phyloP scores from a whole-genome alignment of 352 stramenopile species.

The Phytopythium delawarense region DNA sequence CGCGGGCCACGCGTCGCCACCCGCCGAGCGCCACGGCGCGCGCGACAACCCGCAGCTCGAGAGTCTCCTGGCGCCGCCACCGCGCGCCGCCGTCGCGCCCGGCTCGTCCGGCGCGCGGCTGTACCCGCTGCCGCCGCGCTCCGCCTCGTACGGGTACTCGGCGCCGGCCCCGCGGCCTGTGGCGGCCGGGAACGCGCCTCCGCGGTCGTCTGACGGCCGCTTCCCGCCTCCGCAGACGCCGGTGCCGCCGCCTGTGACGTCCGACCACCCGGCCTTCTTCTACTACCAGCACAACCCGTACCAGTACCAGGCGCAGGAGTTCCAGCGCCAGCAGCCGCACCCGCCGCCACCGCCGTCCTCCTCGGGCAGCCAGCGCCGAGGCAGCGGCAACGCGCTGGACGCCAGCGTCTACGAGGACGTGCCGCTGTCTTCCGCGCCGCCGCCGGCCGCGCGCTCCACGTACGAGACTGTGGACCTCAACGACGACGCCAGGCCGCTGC shows the following conservation, averaged over 20 bases:
- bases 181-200: slow-evolving; percentile 7
- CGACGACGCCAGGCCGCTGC: slow-evolving; percentile 16
- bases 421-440: slow-evolving; percentile 18
- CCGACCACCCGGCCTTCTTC: slow-evolving; percentile 25
- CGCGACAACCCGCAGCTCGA: slow-evolving; percentile 9
- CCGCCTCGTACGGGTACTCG: not conserved
- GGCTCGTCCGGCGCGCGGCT: slow-evolving; percentile 6
- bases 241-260: not conserved
- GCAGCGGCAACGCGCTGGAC: slow-evolving; percentile 1
- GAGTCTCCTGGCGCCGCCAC: slow-evolving; percentile 6
- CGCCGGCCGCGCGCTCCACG: slow-evolving; percentile 25
- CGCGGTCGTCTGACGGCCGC: slow-evolving; percentile 24
- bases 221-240: slow-evolving; percentile 1
- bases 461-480: slow-evolving; percentile 49
- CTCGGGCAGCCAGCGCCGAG: slow-evolving; percentile 9
- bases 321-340: slow-evolving; percentile 6
- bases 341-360: slow-evolving; percentile 6
- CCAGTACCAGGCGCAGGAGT: slow-evolving; percentile 9
- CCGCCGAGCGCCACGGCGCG: not conserved
- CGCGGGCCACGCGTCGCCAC: not conserved
- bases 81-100: slow-evolving; percentile 3
- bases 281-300: slow-evolving; percentile 27
- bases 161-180: not conserved
- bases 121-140: slow-evolving; percentile 7
- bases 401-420: slow-evolving; percentile 21